Base-by-base conservation (phyloP, 495 filamentous ascomycete genomes). In the Trichoderma gamsii region DNA sequence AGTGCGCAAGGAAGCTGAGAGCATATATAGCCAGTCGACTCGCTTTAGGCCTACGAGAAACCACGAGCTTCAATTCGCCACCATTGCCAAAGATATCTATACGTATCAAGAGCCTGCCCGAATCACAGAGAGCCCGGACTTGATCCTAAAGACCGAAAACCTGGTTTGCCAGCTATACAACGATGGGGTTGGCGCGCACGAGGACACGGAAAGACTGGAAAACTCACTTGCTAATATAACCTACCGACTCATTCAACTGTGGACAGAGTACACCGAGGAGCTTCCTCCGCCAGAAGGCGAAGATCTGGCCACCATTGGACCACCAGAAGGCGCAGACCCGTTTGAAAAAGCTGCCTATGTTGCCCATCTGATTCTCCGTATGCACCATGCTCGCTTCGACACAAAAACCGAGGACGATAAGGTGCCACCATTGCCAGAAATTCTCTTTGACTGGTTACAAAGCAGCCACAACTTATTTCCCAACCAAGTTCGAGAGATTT, bases 401-500 rank as follows among this genome's bases (percentile, higher is more conserved):
- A 78, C 81, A 41, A 76, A 79, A 8, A 78, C 76, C 63, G 77
- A 78, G 15, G 73, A 77, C 23, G 25, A 69, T 23, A 72, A 64
- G 67, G 68, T 72, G 61, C 71, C 76, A 44, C 83, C 90, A 7
- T 78, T 94, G 7, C 91, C 93, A 16, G 86, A 87, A 70, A 81
- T 92, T 38, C 79, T 97, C 18, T 82, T 96, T 27, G 83, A 89
- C 69, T 97, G 92, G 92, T 80, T 96, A 46, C 82, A 91, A 65
- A 80, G 81, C 3, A 83, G 89, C 71, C 88, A 94, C 73, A 82
- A 86, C 63, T 79, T 88, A 32, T 87, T 87, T 69, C 76, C 76
- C 25, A 78, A 82, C 61, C 88, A 90, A 69, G 72, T 90, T 4
- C 79, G 85, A 49, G 77, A 86, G 15, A 78, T 96, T 46, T 78